Conservation (phyloP, 1,284 basidiomycete genomes). For the Puccinia triticina region DNA sequence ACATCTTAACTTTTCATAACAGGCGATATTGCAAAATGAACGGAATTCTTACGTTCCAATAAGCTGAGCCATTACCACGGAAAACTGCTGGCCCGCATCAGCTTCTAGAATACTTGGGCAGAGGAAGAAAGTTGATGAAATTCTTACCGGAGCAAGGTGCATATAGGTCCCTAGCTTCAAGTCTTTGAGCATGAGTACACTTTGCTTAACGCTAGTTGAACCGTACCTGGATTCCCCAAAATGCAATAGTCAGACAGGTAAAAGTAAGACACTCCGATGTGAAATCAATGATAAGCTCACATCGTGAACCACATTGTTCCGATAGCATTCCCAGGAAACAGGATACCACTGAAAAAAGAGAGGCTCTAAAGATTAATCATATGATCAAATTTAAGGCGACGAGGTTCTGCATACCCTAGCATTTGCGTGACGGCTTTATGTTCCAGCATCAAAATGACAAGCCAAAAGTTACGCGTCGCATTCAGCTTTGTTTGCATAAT, state of each 20-base stretch:
- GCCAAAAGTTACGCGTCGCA: neutral
- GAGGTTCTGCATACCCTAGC: conserved; percentile 31
- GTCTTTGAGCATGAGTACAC: conserved; percentile 43
- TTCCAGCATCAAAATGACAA: neutral
- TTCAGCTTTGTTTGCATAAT: neutral
- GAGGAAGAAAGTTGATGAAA: neutral
- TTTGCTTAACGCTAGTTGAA: conserved; percentile 35
- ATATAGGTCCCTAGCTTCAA: conserved; percentile 43
- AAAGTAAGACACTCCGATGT: neutral
- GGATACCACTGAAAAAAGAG: conserved; percentile 3
- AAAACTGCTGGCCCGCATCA: neutral
- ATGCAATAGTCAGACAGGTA: neutral
- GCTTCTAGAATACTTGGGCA: neutral
- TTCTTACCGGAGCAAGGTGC: conserved; percentile 30
- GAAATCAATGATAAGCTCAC: neutral
- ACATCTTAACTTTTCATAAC: neutral
- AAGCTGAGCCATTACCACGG: conserved; percentile 35
- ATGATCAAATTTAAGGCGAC: neutral
- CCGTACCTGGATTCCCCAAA: conserved; percentile 23
- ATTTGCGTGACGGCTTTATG: conserved; percentile 23
- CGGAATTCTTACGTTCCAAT: conserved; percentile 23
- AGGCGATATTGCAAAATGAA: neutral
- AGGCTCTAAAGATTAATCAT: neutral
- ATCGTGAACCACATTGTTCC: conserved; percentile 50
- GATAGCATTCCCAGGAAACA: conserved; percentile 47